These are phyloP conservation scores for Fusarium nurragi DNA, from an alignment of 2,329 filamentous ascomycete species.

Conservation along the genomic window DNA sequence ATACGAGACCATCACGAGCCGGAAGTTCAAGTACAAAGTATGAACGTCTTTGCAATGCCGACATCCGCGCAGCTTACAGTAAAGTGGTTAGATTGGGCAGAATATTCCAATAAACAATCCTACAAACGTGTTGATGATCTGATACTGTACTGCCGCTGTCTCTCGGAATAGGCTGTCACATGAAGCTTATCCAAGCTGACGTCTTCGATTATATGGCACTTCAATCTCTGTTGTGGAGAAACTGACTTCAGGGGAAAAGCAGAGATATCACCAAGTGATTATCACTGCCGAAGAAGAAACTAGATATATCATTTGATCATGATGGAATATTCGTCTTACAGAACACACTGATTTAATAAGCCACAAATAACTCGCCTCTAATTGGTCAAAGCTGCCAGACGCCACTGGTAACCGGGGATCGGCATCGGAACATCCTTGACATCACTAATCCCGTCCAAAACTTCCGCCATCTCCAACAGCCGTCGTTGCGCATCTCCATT, in stretches of 20 bases:
- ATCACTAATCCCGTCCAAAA: constrained; percentile 40
- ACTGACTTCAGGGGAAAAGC: too few relatives aligned
- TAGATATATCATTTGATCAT: too few relatives aligned
- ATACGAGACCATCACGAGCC: constrained; percentile 28
- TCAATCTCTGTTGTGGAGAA: too few relatives aligned
- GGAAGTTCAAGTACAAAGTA: not conserved
- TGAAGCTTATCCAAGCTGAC: too few relatives aligned
- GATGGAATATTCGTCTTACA: too few relatives aligned
- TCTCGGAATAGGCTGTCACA: too few relatives aligned
- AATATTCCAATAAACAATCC: not conserved
- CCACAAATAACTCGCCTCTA: constrained; percentile 26
- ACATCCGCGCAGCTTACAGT: not conserved
- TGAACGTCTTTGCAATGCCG: not conserved
- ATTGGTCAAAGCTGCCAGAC: constrained; percentile 27
- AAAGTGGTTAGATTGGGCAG: not conserved
- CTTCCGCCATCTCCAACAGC: constrained; percentile 25
- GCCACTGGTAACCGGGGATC: constrained; percentile 32
- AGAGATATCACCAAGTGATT: too few relatives aligned
- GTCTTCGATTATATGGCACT: too few relatives aligned
- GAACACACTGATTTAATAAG: not conserved
- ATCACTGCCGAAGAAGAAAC: too few relatives aligned
- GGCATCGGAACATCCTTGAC: constrained; percentile 40
- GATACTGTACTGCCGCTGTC: not conserved
- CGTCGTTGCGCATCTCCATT: constrained; percentile 1
- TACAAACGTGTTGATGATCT: not conserved